These are phyloP conservation scores for Cicer cuneatum DNA, from an alignment of 306 rosid species.

Conservation along the genomic window DNA sequence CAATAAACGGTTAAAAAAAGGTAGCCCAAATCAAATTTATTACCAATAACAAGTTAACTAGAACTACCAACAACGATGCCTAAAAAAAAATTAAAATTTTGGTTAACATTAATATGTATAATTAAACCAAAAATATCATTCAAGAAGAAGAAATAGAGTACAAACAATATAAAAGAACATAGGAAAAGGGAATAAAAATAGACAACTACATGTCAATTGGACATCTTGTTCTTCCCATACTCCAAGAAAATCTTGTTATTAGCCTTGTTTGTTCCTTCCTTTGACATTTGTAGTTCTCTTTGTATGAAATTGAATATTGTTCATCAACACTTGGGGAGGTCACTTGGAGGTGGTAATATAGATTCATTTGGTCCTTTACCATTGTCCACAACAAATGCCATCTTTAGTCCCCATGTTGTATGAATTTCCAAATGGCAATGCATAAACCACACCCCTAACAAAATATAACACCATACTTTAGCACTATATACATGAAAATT, in stretches of 20 bases:
- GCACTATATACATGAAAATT: neutral
- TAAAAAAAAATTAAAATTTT: neutral
- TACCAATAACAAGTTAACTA: neutral
- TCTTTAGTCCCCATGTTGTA: slow-evolving; percentile 87
- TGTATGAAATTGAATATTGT: neutral
- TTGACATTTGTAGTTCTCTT: slow-evolving; percentile 9
- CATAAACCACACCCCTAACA: slow-evolving; percentile 86
- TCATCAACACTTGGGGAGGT: slow-evolving; percentile 71
- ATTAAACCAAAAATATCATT: slow-evolving; percentile 1
- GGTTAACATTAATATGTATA: neutral
- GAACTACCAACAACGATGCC: no score
- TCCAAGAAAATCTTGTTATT: slow-evolving; percentile 30
- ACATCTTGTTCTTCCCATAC: slow-evolving; percentile 6
- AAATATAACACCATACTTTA: slow-evolving; percentile 8
- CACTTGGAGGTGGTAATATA: slow-evolving; percentile 75
- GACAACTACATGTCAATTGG: slow-evolving; percentile 28
- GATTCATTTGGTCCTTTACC: slow-evolving; percentile 75
- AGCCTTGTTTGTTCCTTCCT: slow-evolving; percentile 13
- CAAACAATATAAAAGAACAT: slow-evolving; percentile 34
- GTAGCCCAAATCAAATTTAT: no score
- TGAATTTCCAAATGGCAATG: slow-evolving; percentile 75
- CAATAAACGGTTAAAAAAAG: no score
- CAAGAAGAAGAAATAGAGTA: slow-evolving; percentile 17
- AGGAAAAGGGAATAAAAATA: slow-evolving; percentile 16
- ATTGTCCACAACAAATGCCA: slow-evolving; percentile 89